phyloP scores from a whole-genome alignment of 345 rosid species.

The Mercurialis annua region DNA sequence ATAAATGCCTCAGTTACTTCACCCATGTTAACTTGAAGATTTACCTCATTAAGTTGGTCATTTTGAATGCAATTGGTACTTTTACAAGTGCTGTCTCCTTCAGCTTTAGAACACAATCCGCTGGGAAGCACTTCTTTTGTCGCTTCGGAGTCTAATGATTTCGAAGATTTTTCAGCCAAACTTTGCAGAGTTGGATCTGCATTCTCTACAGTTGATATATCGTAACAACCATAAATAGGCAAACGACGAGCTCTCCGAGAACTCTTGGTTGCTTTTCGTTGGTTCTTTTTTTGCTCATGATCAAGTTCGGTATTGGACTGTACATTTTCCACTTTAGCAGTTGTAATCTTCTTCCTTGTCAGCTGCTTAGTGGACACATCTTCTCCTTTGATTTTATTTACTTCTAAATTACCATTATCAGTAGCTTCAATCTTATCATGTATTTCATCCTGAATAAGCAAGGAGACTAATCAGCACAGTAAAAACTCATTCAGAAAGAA shows the following conservation, averaged over 20 bases:
- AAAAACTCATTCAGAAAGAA: background rate
- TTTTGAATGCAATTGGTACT: constrained; percentile 3
- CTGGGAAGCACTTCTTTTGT: constrained; percentile 19
- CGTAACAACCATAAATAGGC: constrained; percentile 31
- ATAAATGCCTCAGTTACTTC: constrained; percentile 57
- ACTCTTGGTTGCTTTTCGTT: constrained; percentile 25
- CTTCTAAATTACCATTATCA: constrained; percentile 18
- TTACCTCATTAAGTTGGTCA: constrained; percentile 34
- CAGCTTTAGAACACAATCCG: constrained; percentile 22
- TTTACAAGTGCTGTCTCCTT: constrained; percentile 21
- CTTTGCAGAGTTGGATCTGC: constrained; percentile 25
- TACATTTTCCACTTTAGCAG: constrained; percentile 28
- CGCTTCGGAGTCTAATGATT: constrained; percentile 12
- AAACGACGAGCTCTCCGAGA: constrained; percentile 15
- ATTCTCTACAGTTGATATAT: constrained; percentile 21
- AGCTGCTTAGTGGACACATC: constrained; percentile 32
- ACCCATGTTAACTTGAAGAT: constrained; percentile 44
- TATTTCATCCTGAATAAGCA: constrained; percentile 28
- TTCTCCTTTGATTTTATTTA: constrained; percentile 26
- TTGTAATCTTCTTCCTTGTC: constrained; percentile 31
- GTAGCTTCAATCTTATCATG: constrained; percentile 8
- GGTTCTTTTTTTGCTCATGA: constrained; percentile 19
- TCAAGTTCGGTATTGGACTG: constrained; percentile 28
- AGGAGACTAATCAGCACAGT: constrained; percentile 9
- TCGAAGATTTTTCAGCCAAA: constrained; percentile 27